A percentile compares a stretch with the other conserved stretches of the same genome.
Evolutionary conservation across 495 filamentous ascomycete genomes (phyloP).

Genomic region (Lasiosphaeriaceae sp.): DNA sequence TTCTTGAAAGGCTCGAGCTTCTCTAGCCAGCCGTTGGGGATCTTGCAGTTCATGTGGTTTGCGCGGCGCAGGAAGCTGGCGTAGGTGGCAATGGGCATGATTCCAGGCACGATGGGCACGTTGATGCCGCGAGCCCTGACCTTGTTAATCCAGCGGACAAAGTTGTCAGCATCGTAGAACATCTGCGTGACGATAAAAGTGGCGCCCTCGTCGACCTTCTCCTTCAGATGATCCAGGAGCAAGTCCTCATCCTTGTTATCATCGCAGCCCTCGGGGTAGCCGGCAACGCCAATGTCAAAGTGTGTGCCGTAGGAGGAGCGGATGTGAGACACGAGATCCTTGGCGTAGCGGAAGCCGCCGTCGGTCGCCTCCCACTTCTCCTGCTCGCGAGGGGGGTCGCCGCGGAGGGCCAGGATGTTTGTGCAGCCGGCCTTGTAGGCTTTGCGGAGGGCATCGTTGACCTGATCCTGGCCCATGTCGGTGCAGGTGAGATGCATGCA

Average conservation of each 20-base stretch:
- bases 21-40: conserved; percentile 77
- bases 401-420: conserved; percentile 92
- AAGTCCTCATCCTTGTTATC: conserved; percentile 81
- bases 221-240: conserved; percentile 89
- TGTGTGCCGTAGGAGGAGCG: conserved; percentile 84
- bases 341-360: conserved; percentile 85
- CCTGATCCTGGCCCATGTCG: conserved; percentile 89
- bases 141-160: conserved; percentile 83
- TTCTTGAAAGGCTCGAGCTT: conserved; percentile 91
- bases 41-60: conserved; percentile 78
- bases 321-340: conserved; percentile 92
- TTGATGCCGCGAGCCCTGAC: conserved; percentile 79
- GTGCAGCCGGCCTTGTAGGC: conserved; percentile 96
- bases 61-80: conserved; percentile 85
- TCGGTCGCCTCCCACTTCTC: conserved; percentile 88
- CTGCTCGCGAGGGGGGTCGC: conserved; percentile 91
- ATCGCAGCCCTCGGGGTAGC: conserved; percentile 94
- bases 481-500: conserved; percentile 99
- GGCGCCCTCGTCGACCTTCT: conserved; percentile 94
- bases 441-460: conserved; percentile 80
- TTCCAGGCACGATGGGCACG: conserved; percentile 91
- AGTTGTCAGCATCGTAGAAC: conserved; percentile 98
- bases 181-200: conserved; percentile 97
- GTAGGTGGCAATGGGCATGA: conserved; percentile 98
- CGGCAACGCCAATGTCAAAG: conserved; percentile 97